A percentile compares a stretch with the other conserved stretches of the same genome.
Evolutionary conservation across 2,329 filamentous ascomycete species (phyloP).

Genomic region (Nigrospora oryzae): DNA sequence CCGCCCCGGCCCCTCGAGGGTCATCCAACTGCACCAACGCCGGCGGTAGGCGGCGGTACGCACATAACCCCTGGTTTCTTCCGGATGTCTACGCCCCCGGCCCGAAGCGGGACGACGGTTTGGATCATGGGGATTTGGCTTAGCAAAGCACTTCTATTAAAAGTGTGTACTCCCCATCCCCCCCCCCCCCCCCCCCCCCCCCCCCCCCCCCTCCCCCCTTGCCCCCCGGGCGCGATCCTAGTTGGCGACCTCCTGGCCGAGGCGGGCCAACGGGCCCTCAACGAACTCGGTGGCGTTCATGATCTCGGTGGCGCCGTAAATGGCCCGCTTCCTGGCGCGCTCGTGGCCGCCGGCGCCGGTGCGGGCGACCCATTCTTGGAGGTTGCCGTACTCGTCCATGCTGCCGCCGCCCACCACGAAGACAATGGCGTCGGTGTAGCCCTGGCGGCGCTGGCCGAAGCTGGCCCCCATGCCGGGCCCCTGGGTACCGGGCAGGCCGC

Average conservation of each 20-base stretch:
- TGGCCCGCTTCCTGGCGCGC: conserved; percentile 66
- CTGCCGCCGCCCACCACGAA: conserved; percentile 93
- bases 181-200: too few relatives aligned
- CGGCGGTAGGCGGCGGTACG: too few relatives aligned
- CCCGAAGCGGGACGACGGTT: too few relatives aligned
- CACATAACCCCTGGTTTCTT: too few relatives aligned
- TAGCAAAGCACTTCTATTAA: too few relatives aligned
- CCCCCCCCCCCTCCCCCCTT: too few relatives aligned
- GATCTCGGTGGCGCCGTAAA: conserved; percentile 89
- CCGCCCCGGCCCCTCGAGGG: too few relatives aligned
- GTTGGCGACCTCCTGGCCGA: conserved; percentile 49
- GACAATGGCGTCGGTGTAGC: conserved; percentile 85
- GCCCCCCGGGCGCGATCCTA: neutral
- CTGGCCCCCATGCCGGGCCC: conserved; percentile 64
- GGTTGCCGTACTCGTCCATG: conserved; percentile 97
- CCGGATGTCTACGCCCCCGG: too few relatives aligned
- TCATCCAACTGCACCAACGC: too few relatives aligned
- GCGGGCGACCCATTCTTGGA: conserved; percentile 90
- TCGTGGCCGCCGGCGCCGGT: conserved; percentile 45
- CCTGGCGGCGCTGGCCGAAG: conserved; percentile 85
- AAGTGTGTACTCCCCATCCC: too few relatives aligned
- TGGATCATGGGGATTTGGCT: too few relatives aligned
- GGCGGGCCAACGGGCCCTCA: conserved; percentile 50
- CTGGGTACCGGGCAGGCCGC: conserved; percentile 32
- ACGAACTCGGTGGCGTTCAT: conserved; percentile 63